These are phyloP conservation scores for Phytophthora aleatoria DNA, from an alignment of 352 stramenopile species.

Conservation along the genomic window DNA sequence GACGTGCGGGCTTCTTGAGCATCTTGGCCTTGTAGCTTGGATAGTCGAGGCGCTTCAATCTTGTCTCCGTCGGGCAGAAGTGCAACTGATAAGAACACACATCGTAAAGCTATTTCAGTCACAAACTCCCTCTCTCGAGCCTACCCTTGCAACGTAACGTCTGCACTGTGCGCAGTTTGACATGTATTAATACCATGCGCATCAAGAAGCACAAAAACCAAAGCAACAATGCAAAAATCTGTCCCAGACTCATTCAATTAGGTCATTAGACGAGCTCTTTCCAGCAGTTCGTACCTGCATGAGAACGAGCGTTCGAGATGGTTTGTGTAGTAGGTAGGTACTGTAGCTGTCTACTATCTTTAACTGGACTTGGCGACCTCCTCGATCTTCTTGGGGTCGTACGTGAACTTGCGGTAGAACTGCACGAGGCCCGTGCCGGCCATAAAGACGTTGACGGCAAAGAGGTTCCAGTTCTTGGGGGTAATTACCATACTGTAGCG, in stretches of 20 bases:
- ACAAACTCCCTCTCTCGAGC: too few relatives aligned
- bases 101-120: too few relatives aligned
- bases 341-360: neutral
- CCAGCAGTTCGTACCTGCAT: slow-evolving; percentile 1
- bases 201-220: neutral
- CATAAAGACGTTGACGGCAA: slow-evolving; percentile 92
- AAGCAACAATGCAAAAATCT: neutral
- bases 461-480: slow-evolving; percentile 92
- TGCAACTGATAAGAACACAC: too few relatives aligned
- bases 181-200: too few relatives aligned
- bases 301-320: neutral
- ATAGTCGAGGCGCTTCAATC: neutral
- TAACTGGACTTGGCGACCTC: neutral
- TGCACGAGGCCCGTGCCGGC: slow-evolving; percentile 74
- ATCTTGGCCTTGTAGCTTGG: neutral
- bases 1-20: neutral
- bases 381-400: slow-evolving; percentile 17
- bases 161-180: too few relatives aligned
- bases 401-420: slow-evolving; percentile 58
- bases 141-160: too few relatives aligned
- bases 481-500: slow-evolving; percentile 90
- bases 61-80: too few relatives aligned
- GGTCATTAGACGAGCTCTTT: slow-evolving; percentile 5
- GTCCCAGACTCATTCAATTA: slow-evolving; percentile 7
- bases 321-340: neutral